A percentile compares a stretch with the other conserved stretches of the same genome.
Conservation (phyloP, 2,329 filamentous ascomycete genomes). For the Fusarium annulatum region DNA sequence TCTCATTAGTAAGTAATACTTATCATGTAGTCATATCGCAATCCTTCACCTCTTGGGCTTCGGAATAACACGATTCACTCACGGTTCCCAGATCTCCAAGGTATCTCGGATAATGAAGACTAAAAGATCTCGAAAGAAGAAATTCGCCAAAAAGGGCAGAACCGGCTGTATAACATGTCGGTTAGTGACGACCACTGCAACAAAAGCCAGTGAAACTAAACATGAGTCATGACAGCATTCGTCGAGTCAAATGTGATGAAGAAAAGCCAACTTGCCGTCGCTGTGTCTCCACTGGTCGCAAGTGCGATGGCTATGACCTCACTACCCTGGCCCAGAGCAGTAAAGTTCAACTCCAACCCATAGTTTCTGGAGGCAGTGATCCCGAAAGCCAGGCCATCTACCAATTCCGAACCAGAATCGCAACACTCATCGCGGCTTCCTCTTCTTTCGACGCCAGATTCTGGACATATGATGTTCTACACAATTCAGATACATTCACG, state of each 20-base stretch:
- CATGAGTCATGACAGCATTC: neutral
- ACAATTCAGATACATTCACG: neutral
- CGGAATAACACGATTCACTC: neutral
- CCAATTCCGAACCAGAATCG: conserved; percentile 5
- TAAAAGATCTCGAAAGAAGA: accelerated
- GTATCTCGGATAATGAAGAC: accelerated
- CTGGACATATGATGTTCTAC: neutral
- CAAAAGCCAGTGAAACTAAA: too few relatives aligned
- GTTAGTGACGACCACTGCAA: neutral
- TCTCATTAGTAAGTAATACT: conserved; percentile 1
- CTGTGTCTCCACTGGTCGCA: neutral
- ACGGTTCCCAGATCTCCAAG: accelerated
- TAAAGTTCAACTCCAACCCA: neutral
- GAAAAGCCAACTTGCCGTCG: neutral
- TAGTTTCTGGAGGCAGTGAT: neutral
- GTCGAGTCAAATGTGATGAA: neutral
- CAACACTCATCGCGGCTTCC: neutral
- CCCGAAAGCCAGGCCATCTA: neutral
- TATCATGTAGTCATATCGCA: neutral
- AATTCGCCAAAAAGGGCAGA: neutral
- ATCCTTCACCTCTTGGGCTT: accelerated
- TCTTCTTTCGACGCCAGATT: neutral
- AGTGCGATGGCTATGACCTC: neutral
- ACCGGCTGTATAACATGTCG: neutral
- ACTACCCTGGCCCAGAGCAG: accelerated